Conservation (phyloP, 2,329 filamentous ascomycete genomes). For the Fonsecaea multimorphosa region DNA sequence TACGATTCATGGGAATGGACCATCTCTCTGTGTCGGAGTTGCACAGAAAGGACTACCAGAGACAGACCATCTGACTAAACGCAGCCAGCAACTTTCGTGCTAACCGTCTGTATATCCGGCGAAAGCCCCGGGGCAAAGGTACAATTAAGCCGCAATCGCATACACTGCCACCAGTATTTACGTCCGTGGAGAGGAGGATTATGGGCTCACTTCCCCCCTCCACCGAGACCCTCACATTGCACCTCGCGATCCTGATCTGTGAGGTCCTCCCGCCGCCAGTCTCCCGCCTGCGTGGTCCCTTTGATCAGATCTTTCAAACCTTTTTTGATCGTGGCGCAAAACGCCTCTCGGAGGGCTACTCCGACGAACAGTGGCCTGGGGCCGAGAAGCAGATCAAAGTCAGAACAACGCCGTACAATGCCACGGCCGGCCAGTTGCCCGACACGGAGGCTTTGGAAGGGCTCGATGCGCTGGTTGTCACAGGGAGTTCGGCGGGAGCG, state of each 20-base stretch:
- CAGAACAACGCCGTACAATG: constrained; percentile 2
- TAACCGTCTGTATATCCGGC: neutral
- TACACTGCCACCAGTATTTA: neutral
- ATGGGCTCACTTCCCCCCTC: neutral
- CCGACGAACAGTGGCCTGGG: neutral
- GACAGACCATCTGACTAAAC: neutral
- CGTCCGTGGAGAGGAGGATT: neutral
- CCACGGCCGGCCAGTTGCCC: constrained; percentile 1
- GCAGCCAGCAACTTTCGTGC: neutral
- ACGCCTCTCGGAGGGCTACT: neutral
- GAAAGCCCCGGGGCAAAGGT: neutral
- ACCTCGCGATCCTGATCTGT: constrained; percentile 10
- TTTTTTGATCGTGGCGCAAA: constrained; percentile 7
- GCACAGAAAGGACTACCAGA: neutral
- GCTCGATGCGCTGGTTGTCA: constrained; percentile 4
- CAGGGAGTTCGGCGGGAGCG: constrained; percentile 6
- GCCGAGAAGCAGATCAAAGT: neutral
- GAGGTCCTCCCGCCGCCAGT: neutral
- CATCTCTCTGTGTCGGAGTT: neutral
- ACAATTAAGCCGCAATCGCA: neutral
- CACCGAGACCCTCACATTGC: neutral
- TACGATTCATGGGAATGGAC: neutral
- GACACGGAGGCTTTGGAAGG: neutral
- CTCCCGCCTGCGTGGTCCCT: neutral
- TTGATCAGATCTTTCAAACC: constrained; percentile 6